These are phyloP conservation scores for Hermanozyma aechmeae DNA, from an alignment of 805 yeast species.

Conservation along the genomic window DNA sequence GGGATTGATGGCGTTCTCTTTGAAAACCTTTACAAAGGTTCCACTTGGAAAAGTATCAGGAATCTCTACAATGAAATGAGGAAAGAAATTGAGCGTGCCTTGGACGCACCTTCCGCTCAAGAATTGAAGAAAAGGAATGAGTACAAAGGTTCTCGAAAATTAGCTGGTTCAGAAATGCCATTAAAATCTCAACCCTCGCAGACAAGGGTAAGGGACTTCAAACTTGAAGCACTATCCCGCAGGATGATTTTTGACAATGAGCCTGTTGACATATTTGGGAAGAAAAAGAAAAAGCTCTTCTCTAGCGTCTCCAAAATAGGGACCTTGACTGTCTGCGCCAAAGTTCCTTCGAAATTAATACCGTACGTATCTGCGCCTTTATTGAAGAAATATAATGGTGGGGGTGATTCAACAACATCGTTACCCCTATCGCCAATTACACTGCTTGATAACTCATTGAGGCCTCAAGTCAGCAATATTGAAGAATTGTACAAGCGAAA, in stretches of 20 bases:
- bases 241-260: conserved; percentile 2
- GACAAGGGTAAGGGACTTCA: background rate
- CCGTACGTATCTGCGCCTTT: conserved; percentile 30
- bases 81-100: conserved; percentile 24
- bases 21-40: conserved; percentile 12
- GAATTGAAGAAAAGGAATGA: background rate
- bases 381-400: conserved; percentile 26
- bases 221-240: too few species aligned
- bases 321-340: conserved; percentile 20
- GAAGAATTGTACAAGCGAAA: conserved; percentile 22
- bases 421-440: background rate
- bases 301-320: conserved; percentile 26
- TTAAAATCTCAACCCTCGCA: too few species aligned
- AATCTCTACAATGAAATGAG: conserved; percentile 21
- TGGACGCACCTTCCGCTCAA: too few species aligned
- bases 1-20: conserved; percentile 29
- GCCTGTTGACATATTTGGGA: conserved; percentile 18
- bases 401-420: conserved; percentile 2
- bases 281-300: conserved; percentile 28
- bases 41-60: conserved; percentile 26
- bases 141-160: background rate
- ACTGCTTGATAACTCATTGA: background rate
- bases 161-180: background rate
- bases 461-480: conserved; percentile 11
- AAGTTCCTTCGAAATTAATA: conserved; percentile 24